phyloP scores from a whole-genome alignment of 2,329 filamentous ascomycete species.

The Ceratocystis huliohia region DNA sequence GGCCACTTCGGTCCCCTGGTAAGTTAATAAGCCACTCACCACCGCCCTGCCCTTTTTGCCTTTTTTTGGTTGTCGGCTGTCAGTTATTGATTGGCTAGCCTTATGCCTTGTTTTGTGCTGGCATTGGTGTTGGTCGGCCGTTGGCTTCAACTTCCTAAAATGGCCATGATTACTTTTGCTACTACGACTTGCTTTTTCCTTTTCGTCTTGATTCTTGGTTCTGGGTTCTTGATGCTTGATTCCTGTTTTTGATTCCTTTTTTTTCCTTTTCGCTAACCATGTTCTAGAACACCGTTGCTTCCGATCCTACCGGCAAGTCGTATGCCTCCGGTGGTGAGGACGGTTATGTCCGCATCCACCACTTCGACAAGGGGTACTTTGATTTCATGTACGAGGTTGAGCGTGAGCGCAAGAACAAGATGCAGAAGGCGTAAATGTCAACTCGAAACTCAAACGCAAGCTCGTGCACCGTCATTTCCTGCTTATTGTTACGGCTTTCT shows the following conservation, averaged over 20 bases:
- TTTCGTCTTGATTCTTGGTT: not conserved
- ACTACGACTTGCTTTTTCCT: not conserved
- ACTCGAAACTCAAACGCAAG: not conserved
- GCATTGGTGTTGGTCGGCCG: not conserved
- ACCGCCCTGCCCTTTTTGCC: not conserved
- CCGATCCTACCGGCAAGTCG: conserved; percentile 77
- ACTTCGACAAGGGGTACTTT: conserved; percentile 97
- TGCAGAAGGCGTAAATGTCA: conserved; percentile 15
- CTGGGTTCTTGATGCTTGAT: not conserved
- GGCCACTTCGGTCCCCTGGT: conserved; percentile 88
- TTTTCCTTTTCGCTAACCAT: conserved; percentile 18
- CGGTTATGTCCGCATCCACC: conserved; percentile 94
- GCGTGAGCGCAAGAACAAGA: conserved; percentile 52
- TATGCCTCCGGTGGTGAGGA: conserved; percentile 97
- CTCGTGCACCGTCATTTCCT: not conserved
- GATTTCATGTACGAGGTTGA: conserved; percentile 99
- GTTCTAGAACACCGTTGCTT: conserved; percentile 72
- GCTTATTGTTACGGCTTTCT: not conserved
- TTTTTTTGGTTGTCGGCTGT: not conserved
- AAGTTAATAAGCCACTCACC: conserved; percentile 23
- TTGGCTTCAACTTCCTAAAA: not conserved
- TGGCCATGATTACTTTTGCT: not conserved
- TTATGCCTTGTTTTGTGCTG: too few relatives aligned
- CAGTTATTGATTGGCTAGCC: too few relatives aligned
- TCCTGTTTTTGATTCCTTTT: not conserved